phyloP scores from a whole-genome alignment of 164 flowering plant genomes.

The Tetracentron sinense region DNA sequence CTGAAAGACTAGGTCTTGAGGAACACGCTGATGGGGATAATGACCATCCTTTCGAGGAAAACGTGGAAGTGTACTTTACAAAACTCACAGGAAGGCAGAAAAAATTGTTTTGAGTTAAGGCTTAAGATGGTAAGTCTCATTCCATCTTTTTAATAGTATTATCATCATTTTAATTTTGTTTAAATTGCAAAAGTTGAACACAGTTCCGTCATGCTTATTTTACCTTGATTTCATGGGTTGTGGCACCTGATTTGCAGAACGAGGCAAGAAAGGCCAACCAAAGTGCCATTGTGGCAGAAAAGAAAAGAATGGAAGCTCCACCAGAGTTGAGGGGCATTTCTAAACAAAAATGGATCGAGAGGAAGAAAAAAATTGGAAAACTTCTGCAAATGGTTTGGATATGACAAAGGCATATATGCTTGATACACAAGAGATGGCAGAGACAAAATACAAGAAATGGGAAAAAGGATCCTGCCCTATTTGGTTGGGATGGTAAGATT shows the following conservation, averaged over 20 bases:
- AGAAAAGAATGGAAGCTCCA: slow-evolving; percentile 82
- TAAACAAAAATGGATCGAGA: slow-evolving; percentile 91
- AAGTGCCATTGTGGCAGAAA: slow-evolving; percentile 79
- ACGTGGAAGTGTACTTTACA: slow-evolving; percentile 31
- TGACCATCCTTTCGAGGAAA: slow-evolving; percentile 30
- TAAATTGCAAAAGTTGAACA: neutral
- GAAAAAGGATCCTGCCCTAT: slow-evolving; percentile 92
- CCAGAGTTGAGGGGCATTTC: slow-evolving; percentile 85
- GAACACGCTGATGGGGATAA: slow-evolving; percentile 32
- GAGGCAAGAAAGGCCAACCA: slow-evolving; percentile 94
- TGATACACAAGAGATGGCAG: slow-evolving; percentile 85
- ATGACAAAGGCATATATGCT: slow-evolving; percentile 89
- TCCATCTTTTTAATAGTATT: neutral
- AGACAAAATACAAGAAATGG: slow-evolving; percentile 84
- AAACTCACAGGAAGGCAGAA: slow-evolving; percentile 78
- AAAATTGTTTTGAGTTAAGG: slow-evolving; percentile 68
- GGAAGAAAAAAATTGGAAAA: slow-evolving; percentile 93
- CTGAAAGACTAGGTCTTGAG: slow-evolving; percentile 25
- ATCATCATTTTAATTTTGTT: neutral
- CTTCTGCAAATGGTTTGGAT: slow-evolving; percentile 90
- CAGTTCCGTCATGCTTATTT: neutral
- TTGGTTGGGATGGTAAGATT: slow-evolving; percentile 90
- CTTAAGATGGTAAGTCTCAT: slow-evolving; percentile 69
- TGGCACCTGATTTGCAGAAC: slow-evolving; percentile 44
- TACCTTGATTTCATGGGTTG: neutral